Conservation (phyloP, 345 rosid genomes). For the Rhodamnia rubescens region DNA sequence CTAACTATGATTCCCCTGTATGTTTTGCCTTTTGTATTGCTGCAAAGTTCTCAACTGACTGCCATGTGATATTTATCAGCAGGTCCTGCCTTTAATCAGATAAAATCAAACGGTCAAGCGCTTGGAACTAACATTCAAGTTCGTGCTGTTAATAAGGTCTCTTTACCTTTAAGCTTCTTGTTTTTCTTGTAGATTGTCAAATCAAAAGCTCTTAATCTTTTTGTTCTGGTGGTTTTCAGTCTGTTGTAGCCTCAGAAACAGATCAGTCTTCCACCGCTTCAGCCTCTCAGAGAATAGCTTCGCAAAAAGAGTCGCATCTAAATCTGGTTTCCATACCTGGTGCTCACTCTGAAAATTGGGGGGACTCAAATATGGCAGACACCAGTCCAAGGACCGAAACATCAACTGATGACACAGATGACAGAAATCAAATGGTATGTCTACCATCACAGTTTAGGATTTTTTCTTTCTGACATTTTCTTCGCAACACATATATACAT, state of each 20-base stretch:
- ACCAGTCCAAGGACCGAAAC: conserved; percentile 82
- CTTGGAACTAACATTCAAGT: conserved; percentile 32
- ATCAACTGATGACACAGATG: conserved; percentile 86
- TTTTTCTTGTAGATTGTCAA: neutral
- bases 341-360: conserved; percentile 43
- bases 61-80: neutral
- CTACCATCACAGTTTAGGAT: neutral
- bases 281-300: conserved; percentile 20
- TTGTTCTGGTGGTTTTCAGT: conserved; percentile 8
- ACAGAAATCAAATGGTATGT: conserved; percentile 64
- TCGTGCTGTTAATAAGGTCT: conserved; percentile 40
- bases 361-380: conserved; percentile 61
- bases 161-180: neutral
- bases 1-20: neutral
- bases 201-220: neutral
- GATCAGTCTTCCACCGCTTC: conserved; percentile 16
- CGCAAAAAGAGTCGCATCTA: conserved; percentile 24
- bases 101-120: conserved; percentile 34
- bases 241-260: conserved; percentile 23
- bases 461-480: neutral
- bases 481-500: neutral
- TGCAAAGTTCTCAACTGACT: neutral
- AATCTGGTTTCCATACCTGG: conserved; percentile 34
- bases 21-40: neutral
- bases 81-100: conserved; percentile 47